phyloP scores from a whole-genome alignment of 1,139 yeast species.

The Blastobotrys aristatus region DNA sequence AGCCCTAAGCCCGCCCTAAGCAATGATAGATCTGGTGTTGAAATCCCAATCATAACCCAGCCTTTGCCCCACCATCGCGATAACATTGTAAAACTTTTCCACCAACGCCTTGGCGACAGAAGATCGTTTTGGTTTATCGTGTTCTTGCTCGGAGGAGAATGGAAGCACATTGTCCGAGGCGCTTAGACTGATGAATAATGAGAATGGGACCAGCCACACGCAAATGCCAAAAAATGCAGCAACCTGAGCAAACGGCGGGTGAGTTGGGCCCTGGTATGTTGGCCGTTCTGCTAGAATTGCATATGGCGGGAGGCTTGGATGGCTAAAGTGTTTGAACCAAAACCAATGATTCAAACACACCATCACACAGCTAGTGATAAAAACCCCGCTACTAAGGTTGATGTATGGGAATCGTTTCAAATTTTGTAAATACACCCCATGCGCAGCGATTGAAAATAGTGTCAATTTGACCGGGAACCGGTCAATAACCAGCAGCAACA shows the following conservation, averaged over 20 bases:
- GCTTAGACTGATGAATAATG: slow-evolving; percentile 83
- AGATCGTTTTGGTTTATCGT: slow-evolving; percentile 33
- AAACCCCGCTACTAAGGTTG: slow-evolving; percentile 60
- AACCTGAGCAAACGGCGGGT: slow-evolving; percentile 81
- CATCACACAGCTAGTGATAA: slow-evolving; percentile 63
- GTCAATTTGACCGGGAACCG: slow-evolving; percentile 70
- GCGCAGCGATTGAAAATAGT: slow-evolving; percentile 60
- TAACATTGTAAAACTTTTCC: slow-evolving; percentile 46
- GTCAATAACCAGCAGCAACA: slow-evolving; percentile 62
- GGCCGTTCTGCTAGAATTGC: slow-evolving; percentile 31
- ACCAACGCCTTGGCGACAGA: slow-evolving; percentile 65
- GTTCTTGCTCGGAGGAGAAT: slow-evolving; percentile 23
- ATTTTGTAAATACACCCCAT: slow-evolving; percentile 70
- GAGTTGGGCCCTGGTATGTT: slow-evolving; percentile 44
- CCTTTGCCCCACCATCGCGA: slow-evolving; percentile 46
- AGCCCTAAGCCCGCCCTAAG: slow-evolving; percentile 1
- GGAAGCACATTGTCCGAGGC: slow-evolving; percentile 92
- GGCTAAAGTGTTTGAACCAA: slow-evolving; percentile 85
- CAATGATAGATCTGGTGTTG: slow-evolving; percentile 16
- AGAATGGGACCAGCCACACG: slow-evolving; percentile 92
- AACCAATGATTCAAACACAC: slow-evolving; percentile 78
- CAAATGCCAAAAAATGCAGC: slow-evolving; percentile 91
- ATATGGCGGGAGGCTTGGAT: slow-evolving; percentile 51
- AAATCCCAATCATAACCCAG: slow-evolving; percentile 66
- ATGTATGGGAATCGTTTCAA: slow-evolving; percentile 80